These are phyloP conservation scores for Elaeis oleifera DNA, from an alignment of 202 grass and related monocot genomes.

Conservation along the genomic window DNA sequence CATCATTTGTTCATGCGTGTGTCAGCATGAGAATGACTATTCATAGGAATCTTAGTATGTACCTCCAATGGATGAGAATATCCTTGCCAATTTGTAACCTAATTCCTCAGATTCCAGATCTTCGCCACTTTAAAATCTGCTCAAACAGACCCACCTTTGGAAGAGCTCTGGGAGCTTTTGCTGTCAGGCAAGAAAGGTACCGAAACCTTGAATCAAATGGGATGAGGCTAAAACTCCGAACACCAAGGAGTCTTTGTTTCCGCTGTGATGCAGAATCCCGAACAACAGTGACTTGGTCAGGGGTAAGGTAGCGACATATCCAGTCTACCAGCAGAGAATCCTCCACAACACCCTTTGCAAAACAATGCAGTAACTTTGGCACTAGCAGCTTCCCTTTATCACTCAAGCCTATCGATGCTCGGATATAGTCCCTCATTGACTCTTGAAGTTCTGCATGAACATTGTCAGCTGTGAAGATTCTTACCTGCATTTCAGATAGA, in stretches of 20 bases:
- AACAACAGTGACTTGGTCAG: not conserved
- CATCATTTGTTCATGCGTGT: too few species aligned
- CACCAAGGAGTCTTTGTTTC: slow-evolving; percentile 17
- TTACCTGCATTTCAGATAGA: slow-evolving; percentile 44
- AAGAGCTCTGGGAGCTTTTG: not conserved
- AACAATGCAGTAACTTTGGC: slow-evolving; percentile 79
- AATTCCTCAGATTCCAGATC: too few species aligned
- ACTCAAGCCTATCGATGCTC: slow-evolving; percentile 63
- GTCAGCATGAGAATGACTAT: too few species aligned
- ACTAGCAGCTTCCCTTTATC: slow-evolving; percentile 79
- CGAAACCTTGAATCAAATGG: slow-evolving; percentile 2
- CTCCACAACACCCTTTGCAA: slow-evolving; percentile 67
- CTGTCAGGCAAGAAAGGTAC: slow-evolving; percentile 1
- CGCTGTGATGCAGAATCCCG: not conserved
- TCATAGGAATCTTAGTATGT: too few species aligned
- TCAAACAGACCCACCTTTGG: too few species aligned
- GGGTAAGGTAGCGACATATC: slow-evolving; percentile 71
- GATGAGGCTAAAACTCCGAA: not conserved
- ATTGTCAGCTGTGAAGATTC: slow-evolving; percentile 68
- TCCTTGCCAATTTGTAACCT: too few species aligned
- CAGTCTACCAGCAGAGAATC: slow-evolving; percentile 82
- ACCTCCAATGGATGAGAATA: too few species aligned
- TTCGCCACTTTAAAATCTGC: too few species aligned
- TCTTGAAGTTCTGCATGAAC: slow-evolving; percentile 60
- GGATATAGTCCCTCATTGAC: slow-evolving; percentile 84